A percentile compares a stretch with the other conserved stretches of the same genome.
Evolutionary conservation across 257 asterid species (phyloP).

Genomic region (Solanum pennellii): DNA sequence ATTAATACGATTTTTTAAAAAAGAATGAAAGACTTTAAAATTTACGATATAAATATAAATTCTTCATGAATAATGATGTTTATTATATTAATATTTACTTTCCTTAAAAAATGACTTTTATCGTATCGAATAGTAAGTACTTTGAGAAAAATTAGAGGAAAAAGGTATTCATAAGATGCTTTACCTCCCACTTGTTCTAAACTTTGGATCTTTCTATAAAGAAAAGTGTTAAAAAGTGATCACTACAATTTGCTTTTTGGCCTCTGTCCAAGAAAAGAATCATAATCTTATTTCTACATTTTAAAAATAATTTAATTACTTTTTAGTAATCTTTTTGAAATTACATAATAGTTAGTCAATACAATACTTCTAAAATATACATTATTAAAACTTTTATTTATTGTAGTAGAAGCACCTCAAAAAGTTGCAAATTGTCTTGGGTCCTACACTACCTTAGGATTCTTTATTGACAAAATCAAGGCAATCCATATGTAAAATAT

Average conservation of each 20-base stretch:
- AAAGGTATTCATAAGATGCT: neutral
- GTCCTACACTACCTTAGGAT: neutral
- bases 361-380: neutral
- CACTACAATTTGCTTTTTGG: neutral
- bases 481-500: neutral
- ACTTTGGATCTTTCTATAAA: neutral
- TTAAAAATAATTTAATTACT: neutral
- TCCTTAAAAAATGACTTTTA: neutral
- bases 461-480: neutral
- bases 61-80: too few species aligned
- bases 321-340: neutral
- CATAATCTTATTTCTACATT: neutral
- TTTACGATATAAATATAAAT: neutral
- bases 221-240: neutral
- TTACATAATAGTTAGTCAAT: neutral
- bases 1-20: fast-evolving
- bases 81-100: too few species aligned
- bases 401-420: neutral
- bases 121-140: neutral
- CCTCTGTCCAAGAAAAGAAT: neutral
- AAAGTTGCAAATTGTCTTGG: neutral
- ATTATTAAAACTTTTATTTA: neutral
- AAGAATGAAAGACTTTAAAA: neutral
- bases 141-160: neutral
- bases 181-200: neutral